Evolutionary conservation across 2,329 filamentous ascomycete genomes (phyloP).

Genomic region (Paecilomyces fulvus): DNA sequence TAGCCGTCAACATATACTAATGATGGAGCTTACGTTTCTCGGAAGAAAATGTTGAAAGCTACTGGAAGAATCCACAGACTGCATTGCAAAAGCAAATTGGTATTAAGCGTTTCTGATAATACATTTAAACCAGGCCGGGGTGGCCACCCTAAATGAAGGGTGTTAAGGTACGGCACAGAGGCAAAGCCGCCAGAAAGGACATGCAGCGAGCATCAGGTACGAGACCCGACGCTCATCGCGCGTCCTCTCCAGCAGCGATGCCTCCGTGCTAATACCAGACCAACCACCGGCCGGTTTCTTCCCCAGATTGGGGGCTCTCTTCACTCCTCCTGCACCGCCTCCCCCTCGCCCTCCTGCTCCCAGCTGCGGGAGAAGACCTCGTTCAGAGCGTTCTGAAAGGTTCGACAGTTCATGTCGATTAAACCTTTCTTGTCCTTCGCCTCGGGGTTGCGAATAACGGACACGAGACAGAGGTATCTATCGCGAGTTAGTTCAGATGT

Average conservation of each 20-base stretch:
- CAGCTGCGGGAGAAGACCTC: constrained; percentile 50
- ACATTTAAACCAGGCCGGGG: neutral
- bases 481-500: constrained; percentile 9
- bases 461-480: constrained; percentile 57
- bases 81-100: neutral
- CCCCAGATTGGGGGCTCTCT: neutral
- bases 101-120: neutral
- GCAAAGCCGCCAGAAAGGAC: neutral
- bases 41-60: no score
- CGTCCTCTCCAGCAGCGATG: neutral
- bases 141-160: neutral
- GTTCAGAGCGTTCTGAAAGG: constrained; percentile 54
- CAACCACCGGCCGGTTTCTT: neutral
- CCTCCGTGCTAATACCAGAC: neutral
- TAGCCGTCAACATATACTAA: no score
- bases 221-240: neutral
- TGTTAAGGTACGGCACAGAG: neutral
- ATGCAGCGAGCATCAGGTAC: neutral
- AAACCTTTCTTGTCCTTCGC: constrained; percentile 55
- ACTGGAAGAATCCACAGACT: neutral
- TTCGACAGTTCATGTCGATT: constrained; percentile 59
- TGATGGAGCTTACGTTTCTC: no score
- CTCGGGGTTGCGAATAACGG: constrained; percentile 57
- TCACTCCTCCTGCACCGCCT: constrained; percentile 2
- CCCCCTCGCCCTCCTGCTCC: constrained; percentile 28